phyloP scores from a whole-genome alignment of 148 eudicot species.

The Rhododendron simsii region DNA sequence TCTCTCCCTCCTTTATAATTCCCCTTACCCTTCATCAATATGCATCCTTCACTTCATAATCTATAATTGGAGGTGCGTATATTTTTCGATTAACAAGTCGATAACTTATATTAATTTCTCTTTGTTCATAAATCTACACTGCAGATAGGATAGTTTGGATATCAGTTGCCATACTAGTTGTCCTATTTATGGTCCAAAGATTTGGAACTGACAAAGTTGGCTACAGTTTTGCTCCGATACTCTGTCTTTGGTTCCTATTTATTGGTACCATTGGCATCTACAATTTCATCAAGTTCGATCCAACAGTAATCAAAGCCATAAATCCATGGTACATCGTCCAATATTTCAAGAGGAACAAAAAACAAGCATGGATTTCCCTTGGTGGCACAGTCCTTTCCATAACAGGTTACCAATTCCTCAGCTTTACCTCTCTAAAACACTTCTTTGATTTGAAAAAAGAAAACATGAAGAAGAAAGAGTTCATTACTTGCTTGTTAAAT shows the following conservation, averaged over 20 bases:
- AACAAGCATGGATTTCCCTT: slow-evolving; percentile 30
- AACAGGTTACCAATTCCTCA: slow-evolving; percentile 18
- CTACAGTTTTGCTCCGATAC: slow-evolving; percentile 29
- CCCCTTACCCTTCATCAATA: background rate
- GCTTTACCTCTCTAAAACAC: slow-evolving; percentile 9
- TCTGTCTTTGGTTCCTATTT: slow-evolving; percentile 25
- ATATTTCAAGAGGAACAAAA: slow-evolving; percentile 25
- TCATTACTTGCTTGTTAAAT: background rate
- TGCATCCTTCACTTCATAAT: background rate
- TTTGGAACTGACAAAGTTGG: background rate
- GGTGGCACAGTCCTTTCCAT: slow-evolving; percentile 28
- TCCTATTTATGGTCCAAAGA: background rate
- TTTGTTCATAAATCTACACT: background rate
- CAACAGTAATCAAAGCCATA: slow-evolving; percentile 23
- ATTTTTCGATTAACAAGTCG: background rate
- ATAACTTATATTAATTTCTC: too few species aligned
- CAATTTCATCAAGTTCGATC: slow-evolving; percentile 21
- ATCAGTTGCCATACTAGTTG: background rate
- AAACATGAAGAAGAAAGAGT: background rate
- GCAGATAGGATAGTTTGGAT: background rate
- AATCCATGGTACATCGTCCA: slow-evolving; percentile 27
- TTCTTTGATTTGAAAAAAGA: background rate
- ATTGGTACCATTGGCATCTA: slow-evolving; percentile 23
- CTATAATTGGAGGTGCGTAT: background rate
- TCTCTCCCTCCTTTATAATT: background rate